Conservation (phyloP, 2,329 filamentous ascomycete genomes). For the Elsinoe ampelina region DNA sequence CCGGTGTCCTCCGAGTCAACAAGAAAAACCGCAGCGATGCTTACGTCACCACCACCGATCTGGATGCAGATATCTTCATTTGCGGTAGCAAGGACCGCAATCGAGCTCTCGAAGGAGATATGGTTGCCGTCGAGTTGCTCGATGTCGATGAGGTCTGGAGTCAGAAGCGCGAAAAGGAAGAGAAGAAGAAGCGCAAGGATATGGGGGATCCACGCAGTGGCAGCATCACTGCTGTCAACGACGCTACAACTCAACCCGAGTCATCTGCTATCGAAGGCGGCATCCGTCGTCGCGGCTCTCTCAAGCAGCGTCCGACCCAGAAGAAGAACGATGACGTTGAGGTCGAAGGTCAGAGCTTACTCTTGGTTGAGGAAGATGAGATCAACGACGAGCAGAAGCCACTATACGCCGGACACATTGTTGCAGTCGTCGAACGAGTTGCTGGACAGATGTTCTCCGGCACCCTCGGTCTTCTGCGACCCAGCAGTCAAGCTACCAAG, state of each 20-base stretch:
- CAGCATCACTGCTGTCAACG: conserved; percentile 57
- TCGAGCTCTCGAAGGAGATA: conserved; percentile 87
- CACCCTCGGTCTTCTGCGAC: conserved; percentile 83
- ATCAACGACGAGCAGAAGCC: conserved; percentile 98
- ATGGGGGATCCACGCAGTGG: conserved; percentile 84
- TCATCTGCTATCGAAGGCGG: conserved; percentile 66
- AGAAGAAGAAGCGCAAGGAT: conserved; percentile 99
- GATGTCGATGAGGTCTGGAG: conserved; percentile 98
- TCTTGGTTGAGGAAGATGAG: conserved; percentile 95
- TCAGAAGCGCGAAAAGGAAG: conserved; percentile 98
- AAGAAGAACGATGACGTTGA: conserved; percentile 99
- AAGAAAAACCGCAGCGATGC: conserved; percentile 99
- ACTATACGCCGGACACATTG: conserved; percentile 90
- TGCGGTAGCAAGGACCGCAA: conserved; percentile 99
- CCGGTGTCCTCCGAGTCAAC: conserved; percentile 93
- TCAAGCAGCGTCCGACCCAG: conserved; percentile 92
- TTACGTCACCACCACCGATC: conserved; percentile 87
- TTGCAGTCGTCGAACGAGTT: conserved; percentile 93
- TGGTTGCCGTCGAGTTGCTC: conserved; percentile 89
- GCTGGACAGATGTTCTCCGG: conserved; percentile 98
- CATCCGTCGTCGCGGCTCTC: conserved; percentile 83
- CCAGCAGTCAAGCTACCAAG: conserved; percentile 96
- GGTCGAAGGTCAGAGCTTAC: conserved; percentile 91
- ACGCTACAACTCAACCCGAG: conserved; percentile 47
- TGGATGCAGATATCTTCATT: conserved; percentile 98